Base-by-base conservation (phyloP, 345 rosid genomes). In the Salix udensis region DNA sequence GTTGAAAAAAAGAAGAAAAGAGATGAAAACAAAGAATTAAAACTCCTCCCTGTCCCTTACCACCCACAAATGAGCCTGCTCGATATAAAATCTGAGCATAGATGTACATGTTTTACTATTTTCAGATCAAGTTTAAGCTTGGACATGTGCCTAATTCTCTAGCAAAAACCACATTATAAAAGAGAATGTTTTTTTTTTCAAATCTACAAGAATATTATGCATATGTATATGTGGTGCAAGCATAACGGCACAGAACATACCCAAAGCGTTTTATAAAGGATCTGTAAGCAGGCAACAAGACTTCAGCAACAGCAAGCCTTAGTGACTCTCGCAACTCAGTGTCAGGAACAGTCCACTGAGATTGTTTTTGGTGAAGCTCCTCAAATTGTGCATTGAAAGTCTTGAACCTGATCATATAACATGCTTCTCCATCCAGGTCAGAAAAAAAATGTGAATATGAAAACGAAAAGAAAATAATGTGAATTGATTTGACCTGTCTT, bases 301-400 rank as follows among this genome's bases (percentile, higher is more conserved):
- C 93, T 88, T 96, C 99, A 74, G 99, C 99, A 67, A 96, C 99
- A 60, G 99, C 97, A 78, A 96, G 99, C 88, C 98, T 85, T 19
- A 96, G 80, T 67, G 99, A 94, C 79, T 96, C 98, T 76, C 97
- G 89, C 81, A 96, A 84, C 86, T 96, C 99, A 1, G 96, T 87
- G 86, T 96, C 99, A 4, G 98, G 97, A 73, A 96, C 97, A 44
- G 98, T 90, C 98, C 98, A 94, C 71, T 93, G 98, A 65, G 99
- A 91, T 81, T 93, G 99, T 68, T 90, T 96, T 73, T 94, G 94
- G 84, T 96, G 99, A 77, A 96, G 95, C 85, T 96, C 99, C 86
- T 96, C 99, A 77, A 96, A 96, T 73, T 93, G 98, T 78, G 83
- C 50, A 80, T 94, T 94, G 83, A 96, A 96, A 68, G 78, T 88